Conservation (phyloP, 2,329 filamentous ascomycete species). For the Cladorrhinum sp. region DNA sequence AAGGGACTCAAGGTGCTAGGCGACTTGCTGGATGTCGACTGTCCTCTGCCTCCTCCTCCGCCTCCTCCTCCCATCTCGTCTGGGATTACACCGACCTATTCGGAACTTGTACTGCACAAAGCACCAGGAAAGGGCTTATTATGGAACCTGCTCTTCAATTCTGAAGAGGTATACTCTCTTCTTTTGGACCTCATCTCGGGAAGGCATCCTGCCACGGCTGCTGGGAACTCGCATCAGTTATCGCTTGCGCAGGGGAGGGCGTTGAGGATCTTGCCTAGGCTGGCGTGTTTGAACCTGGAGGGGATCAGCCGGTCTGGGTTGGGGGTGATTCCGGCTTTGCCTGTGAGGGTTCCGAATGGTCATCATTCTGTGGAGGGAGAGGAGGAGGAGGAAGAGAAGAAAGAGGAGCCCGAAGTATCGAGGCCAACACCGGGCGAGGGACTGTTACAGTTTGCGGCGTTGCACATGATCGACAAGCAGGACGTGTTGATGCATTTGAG, state of each 20-base stretch:
- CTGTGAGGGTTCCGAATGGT: constrained; percentile 20
- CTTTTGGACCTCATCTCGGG: constrained; percentile 40
- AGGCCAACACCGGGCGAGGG: constrained; percentile 36
- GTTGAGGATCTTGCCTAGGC: constrained; percentile 49
- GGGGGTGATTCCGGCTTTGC: constrained; percentile 17
- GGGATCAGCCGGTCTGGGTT: constrained; percentile 39
- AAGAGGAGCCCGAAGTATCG: constrained; percentile 21
- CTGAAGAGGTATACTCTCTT: constrained; percentile 43
- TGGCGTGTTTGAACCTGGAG: constrained; percentile 46
- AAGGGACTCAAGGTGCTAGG: constrained; percentile 49
- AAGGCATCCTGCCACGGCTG: constrained; percentile 27
- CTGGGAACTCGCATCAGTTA: constrained; percentile 36
- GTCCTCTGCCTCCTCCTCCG: constrained; percentile 37
- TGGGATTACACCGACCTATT: constrained; percentile 13
- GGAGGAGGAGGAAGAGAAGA: neutral
- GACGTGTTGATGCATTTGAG: constrained; percentile 51
- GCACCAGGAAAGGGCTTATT: constrained; percentile 49
- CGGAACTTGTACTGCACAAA: constrained; percentile 37
- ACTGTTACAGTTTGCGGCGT: constrained; percentile 49
- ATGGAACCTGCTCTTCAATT: constrained; percentile 52
- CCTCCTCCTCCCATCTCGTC: constrained; percentile 14
- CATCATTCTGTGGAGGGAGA: neutral
- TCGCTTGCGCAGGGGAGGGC: constrained; percentile 53
- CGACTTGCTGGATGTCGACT: constrained; percentile 55
- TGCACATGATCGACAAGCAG: constrained; percentile 49